Conservation (phyloP, 768 basidiomycete genomes). For the Chlorophyllum brunneum region DNA sequence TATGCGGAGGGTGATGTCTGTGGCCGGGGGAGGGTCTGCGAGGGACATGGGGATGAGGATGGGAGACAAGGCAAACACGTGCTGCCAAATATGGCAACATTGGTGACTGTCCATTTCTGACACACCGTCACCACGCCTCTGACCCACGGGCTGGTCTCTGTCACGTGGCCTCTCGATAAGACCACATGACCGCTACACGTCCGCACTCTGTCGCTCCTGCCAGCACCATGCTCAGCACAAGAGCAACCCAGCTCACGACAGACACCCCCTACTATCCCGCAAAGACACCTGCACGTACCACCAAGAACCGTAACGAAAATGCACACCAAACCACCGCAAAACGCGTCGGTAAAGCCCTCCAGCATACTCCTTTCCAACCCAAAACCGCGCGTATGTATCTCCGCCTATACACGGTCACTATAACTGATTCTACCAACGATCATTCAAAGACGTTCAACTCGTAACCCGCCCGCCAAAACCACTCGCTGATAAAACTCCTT, state of each 20-base stretch:
- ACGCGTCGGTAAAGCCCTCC: constrained; percentile 38
- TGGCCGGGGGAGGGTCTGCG: background rate
- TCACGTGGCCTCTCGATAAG: background rate
- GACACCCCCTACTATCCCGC: constrained; percentile 28
- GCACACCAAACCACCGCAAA: constrained; percentile 39
- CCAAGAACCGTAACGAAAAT: constrained; percentile 46
- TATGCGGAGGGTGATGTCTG: constrained; percentile 5
- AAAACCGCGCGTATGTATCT: constrained; percentile 27
- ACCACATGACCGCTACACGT: background rate
- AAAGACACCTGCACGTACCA: constrained; percentile 56
- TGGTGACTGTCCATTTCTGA: no score
- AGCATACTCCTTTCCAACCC: constrained; percentile 33
- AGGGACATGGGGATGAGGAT: background rate
- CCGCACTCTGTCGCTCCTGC: background rate
- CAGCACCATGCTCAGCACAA: constrained; percentile 33
- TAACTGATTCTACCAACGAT: background rate
- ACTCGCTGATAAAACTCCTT: constrained; percentile 73
- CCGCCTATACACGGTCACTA: background rate
- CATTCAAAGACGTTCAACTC: constrained; percentile 19
- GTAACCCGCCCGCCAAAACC: constrained; percentile 37
- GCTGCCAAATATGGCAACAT: no score
- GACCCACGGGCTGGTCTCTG: no score
- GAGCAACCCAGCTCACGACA: constrained; percentile 27
- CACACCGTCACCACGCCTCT: no score
- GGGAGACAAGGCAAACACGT: background rate